Conservation (phyloP, 1,139 yeast species). For the Yamadazyma conglobata region DNA sequence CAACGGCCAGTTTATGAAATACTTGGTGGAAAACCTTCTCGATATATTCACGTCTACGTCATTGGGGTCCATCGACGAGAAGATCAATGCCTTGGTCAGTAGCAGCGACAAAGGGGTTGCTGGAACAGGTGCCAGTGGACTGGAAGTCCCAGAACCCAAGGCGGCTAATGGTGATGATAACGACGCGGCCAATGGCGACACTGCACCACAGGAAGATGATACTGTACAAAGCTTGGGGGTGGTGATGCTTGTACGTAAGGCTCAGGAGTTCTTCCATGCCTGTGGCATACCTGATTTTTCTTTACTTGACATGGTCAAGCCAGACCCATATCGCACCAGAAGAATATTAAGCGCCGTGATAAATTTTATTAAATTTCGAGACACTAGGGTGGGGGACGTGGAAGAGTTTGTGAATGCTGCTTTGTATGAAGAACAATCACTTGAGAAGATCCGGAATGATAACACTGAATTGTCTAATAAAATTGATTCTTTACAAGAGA, state of each 20-base stretch:
- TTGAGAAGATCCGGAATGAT: slow-evolving; percentile 27
- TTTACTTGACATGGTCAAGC: slow-evolving; percentile 59
- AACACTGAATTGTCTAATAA: slow-evolving; percentile 41
- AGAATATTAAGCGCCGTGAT: slow-evolving; percentile 79
- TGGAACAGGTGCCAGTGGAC: slow-evolving; percentile 3
- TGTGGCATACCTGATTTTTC: slow-evolving; percentile 80
- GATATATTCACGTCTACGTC: slow-evolving; percentile 68
- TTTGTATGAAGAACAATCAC: slow-evolving; percentile 45
- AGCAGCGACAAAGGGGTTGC: slow-evolving; percentile 6
- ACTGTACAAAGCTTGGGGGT: slow-evolving; percentile 38
- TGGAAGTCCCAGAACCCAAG: too few relatives aligned
- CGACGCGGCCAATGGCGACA: slow-evolving; percentile 6
- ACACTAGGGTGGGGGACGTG: slow-evolving; percentile 68
- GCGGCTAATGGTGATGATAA: slow-evolving; percentile 1
- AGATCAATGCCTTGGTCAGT: slow-evolving; percentile 8
- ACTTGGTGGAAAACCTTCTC: slow-evolving; percentile 66
- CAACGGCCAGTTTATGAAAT: slow-evolving; percentile 56
- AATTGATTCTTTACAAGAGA: slow-evolving; percentile 38
- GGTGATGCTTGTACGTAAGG: slow-evolving; percentile 55
- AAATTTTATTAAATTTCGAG: slow-evolving; percentile 81
- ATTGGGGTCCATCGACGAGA: slow-evolving; percentile 36
- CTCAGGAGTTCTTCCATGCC: slow-evolving; percentile 59
- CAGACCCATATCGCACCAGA: slow-evolving; percentile 63
- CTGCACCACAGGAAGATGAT: slow-evolving; percentile 15
- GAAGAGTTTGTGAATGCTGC: slow-evolving; percentile 57